These are phyloP conservation scores for Parachaetomium inaequale DNA, from an alignment of 495 filamentous ascomycete species.

Conservation along the genomic window DNA sequence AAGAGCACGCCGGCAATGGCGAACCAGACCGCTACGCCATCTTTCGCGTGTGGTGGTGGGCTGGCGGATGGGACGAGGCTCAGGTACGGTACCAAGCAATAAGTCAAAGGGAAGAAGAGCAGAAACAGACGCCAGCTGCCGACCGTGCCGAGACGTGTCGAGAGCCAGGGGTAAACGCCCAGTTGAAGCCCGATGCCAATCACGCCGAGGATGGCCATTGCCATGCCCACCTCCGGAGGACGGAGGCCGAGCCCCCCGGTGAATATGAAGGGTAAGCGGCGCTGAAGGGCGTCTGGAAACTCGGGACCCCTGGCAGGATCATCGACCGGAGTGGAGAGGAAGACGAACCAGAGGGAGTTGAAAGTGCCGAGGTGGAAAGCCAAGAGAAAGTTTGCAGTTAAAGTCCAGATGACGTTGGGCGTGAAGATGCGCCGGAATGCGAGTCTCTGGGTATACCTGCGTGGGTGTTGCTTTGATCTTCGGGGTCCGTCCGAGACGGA, in stretches of 20 bases:
- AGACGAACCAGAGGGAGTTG: conserved; percentile 79
- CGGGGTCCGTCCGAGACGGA: conserved; percentile 6
- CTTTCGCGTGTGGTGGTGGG: conserved; percentile 59
- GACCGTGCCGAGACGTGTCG: conserved; percentile 63
- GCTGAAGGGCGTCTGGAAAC: conserved; percentile 28
- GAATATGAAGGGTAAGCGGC: conserved; percentile 67
- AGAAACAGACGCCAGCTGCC: conserved; percentile 66
- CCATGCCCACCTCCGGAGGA: conserved; percentile 69
- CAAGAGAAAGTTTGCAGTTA: conserved; percentile 65
- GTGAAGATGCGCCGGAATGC: conserved; percentile 78
- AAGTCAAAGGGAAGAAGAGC: conserved; percentile 68
- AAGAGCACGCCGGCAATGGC: conserved; percentile 64
- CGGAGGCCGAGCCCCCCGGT: conserved; percentile 77
- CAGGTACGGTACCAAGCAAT: conserved; percentile 68
- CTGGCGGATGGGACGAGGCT: conserved; percentile 61
- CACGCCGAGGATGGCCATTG: conserved; percentile 71
- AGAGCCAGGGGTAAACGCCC: conserved; percentile 68
- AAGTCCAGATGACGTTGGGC: conserved; percentile 62
- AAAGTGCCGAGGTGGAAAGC: conserved; percentile 78
- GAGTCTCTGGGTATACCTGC: conserved; percentile 44
- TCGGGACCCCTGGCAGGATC: conserved; percentile 40
- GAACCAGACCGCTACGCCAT: conserved; percentile 63
- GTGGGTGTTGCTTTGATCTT: conserved; percentile 17
- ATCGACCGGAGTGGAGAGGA: conserved; percentile 75
- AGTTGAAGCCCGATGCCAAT: conserved; percentile 77